Evolutionary conservation across 768 basidiomycete genomes (phyloP), one percentile per base, ranked within the genome.

Genomic region (Amylocystis lapponica): DNA sequence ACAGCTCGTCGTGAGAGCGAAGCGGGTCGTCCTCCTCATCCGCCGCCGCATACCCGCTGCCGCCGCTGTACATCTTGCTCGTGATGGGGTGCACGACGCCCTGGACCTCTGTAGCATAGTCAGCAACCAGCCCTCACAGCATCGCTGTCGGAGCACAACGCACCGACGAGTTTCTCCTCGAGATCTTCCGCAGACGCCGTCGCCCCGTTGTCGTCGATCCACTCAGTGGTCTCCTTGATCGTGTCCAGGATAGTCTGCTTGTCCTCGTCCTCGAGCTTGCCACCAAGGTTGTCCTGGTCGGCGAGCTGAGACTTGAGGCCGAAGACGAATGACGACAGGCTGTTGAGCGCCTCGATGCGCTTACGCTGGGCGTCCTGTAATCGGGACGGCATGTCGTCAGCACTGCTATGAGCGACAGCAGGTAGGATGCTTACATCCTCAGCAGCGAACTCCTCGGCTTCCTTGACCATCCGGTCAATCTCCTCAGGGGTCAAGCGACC

Each of bases 391-490:
- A 71, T 51, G 42, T 62, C 62, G 32, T 33, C 32, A 33, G 32
- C 7, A 33, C 5, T n/a, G 32, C 32, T 5, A 19, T n/a, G 6
- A n/a, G 5, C 32, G 14, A 33, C n/a, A 5, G 32, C 9, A 33
- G 32, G 19, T 19, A 6, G 14, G 5, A 5, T 33, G 19, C 32
- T 5, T 19, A 33, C n/a, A 21, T 90, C 88, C 65, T 88, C 86
- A 6, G 76, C 65, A 2, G 86, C 85, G 53, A 88, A 94, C 58
- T 92, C 83, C 74, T 97, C 92, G 4, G 91, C 92, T 56, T 96
- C 93, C 23, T 72, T 78, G 43, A 96, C 87, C 93, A 95, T 96
- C 48, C 91, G 87, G 59, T 96, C 93, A 49, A 96, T 95, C 48
- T 96, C 64, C 78, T 63, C 61, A 13, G 59, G 59, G 16, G 61